Conservation (phyloP, 2,329 filamentous ascomycete genomes). For the Coleophoma eucalyptorum region DNA sequence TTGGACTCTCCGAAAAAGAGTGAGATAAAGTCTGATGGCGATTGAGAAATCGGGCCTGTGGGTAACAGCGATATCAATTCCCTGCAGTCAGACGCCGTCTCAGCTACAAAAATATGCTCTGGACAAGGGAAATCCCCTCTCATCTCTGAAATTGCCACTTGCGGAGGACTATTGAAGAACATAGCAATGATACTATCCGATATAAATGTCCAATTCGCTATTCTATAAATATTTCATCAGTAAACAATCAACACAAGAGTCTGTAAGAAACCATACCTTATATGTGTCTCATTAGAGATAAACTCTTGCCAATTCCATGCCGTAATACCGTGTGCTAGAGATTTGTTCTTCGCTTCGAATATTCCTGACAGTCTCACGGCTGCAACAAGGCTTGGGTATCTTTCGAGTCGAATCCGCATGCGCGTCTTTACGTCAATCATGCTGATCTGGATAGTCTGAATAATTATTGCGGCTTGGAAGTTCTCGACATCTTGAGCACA, state of each 20-base stretch:
- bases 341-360: neutral
- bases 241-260: neutral
- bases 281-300: neutral
- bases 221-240: neutral
- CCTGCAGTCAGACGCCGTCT: neutral
- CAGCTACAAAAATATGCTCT: neutral
- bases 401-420: neutral
- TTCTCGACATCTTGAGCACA: neutral
- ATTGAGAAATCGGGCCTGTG: neutral
- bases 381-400: neutral
- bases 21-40: neutral
- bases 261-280: neutral
- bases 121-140: neutral
- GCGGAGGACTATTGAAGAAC: neutral
- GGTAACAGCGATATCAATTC: neutral
- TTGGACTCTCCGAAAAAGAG: neutral
- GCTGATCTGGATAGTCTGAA: slow-evolving; percentile 1
- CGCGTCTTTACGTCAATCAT: slow-evolving; percentile 1
- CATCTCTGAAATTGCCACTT: neutral
- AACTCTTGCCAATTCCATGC: neutral
- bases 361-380: neutral
- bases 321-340: neutral
- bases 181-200: neutral
- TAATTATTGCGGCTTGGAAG: neutral
- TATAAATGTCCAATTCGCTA: neutral